Evolutionary conservation across 768 basidiomycete genomes (phyloP).

Genomic region (Leccinum sublutescens): DNA sequence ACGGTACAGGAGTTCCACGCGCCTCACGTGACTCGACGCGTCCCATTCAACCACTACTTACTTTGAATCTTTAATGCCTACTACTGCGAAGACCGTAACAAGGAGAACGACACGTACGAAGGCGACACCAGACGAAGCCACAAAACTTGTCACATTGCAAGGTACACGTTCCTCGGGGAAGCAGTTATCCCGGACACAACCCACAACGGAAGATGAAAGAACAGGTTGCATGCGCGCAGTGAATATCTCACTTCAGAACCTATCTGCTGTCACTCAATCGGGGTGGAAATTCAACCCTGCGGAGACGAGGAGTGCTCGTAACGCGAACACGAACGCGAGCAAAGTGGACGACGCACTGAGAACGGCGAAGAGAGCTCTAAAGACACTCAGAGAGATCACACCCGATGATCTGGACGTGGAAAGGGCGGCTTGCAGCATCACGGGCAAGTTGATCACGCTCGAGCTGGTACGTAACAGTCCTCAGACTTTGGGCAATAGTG

Average conservation of each 20-base stretch:
- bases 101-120: constrained; percentile 19
- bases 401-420: constrained; percentile 64
- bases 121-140: neutral
- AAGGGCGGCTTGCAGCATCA: constrained; percentile 64
- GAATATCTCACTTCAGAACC: constrained; percentile 57
- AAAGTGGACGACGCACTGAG: constrained; percentile 33
- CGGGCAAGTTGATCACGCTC: constrained; percentile 63
- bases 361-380: constrained; percentile 45
- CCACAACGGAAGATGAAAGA: constrained; percentile 36
- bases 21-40: constrained; percentile 19
- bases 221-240: constrained; percentile 58
- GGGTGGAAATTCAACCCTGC: constrained; percentile 53
- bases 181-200: constrained; percentile 11
- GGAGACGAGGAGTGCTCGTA: constrained; percentile 25
- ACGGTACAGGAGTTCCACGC: no score
- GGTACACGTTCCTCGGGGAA: constrained; percentile 30
- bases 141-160: constrained; percentile 29
- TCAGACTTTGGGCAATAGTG: neutral
- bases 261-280: constrained; percentile 51
- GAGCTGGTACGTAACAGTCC: constrained; percentile 58
- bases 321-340: constrained; percentile 28
- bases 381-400: constrained; percentile 43
- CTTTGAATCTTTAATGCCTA: constrained; percentile 8
- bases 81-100: constrained; percentile 6
- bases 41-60: neutral